phyloP scores from a whole-genome alignment of 768 basidiomycete genomes.

The Erythrobasidium yunnanense region DNA sequence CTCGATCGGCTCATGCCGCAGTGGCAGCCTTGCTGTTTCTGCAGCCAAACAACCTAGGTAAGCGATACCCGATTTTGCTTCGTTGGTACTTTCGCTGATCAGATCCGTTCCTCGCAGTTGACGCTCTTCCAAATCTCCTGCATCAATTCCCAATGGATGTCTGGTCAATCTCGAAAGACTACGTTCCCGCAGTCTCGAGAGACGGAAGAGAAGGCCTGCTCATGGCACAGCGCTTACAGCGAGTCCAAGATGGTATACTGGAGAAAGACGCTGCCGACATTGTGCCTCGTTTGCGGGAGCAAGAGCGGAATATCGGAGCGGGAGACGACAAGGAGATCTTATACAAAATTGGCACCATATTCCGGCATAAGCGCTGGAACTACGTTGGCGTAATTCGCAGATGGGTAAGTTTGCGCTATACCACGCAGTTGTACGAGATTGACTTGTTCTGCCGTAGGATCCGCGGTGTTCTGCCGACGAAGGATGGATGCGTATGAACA shows the following conservation, averaged over 20 bases:
- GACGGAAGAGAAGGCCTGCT: slow-evolving; percentile 6
- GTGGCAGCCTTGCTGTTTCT: slow-evolving; percentile 21
- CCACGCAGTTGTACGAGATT: neutral
- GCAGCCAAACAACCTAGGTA: slow-evolving; percentile 19
- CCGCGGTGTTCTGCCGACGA: slow-evolving; percentile 24
- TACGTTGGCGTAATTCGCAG: slow-evolving; percentile 23
- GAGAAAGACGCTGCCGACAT: slow-evolving; percentile 10
- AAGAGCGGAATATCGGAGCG: neutral
- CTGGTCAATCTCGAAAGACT: slow-evolving; percentile 8
- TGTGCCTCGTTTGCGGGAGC: slow-evolving; percentile 3
- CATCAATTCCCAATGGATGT: slow-evolving; percentile 26
- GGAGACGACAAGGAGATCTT: slow-evolving; percentile 16
- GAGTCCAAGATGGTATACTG: neutral
- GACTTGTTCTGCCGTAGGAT: neutral
- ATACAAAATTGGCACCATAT: slow-evolving; percentile 9
- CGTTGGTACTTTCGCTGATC: no score
- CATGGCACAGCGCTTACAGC: neutral
- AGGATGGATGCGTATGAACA: slow-evolving; percentile 15
- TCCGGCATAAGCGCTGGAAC: slow-evolving; percentile 12
- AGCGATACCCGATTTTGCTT: no score
- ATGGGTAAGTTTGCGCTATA: neutral
- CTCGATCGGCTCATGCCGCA: slow-evolving; percentile 16
- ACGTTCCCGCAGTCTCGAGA: slow-evolving; percentile 9
- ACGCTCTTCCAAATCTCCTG: slow-evolving; percentile 19
- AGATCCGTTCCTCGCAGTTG: no score